A percentile compares a stretch with the other conserved stretches of the same genome.
phyloP scores from a whole-genome alignment of 2,329 filamentous ascomycete genomes.

The Madurella mycetomatis region DNA sequence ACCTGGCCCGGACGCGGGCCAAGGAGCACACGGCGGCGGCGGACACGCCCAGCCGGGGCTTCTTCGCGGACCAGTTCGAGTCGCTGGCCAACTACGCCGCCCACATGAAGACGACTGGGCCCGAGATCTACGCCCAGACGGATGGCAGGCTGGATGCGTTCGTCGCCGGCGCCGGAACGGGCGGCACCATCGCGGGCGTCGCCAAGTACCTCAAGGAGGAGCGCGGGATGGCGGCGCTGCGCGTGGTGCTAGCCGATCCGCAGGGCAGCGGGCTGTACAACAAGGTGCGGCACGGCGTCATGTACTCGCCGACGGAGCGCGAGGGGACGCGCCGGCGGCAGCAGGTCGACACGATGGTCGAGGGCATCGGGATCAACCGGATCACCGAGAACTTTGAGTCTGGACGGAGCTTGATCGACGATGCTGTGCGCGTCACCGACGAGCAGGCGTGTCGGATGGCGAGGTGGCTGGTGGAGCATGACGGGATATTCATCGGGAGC shows the following conservation, averaged over 20 bases:
- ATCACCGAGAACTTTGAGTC: constrained; percentile 91
- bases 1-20: constrained; percentile 75
- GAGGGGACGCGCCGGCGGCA: constrained; percentile 85
- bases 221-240: constrained; percentile 51
- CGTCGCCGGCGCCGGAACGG: constrained; percentile 88
- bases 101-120: constrained; percentile 77
- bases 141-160: constrained; percentile 69
- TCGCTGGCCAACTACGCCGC: constrained; percentile 83
- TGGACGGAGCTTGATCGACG: constrained; percentile 79
- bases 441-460: constrained; percentile 89
- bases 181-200: constrained; percentile 87
- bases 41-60: constrained; percentile 63
- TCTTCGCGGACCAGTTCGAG: constrained; percentile 97
- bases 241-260: constrained; percentile 83
- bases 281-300: constrained; percentile 85
- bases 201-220: constrained; percentile 75
- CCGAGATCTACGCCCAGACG: constrained; percentile 81
- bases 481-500: constrained; percentile 91
- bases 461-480: constrained; percentile 91
- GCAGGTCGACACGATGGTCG: constrained; percentile 93
- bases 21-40: constrained; percentile 61
- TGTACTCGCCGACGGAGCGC: constrained; percentile 84
- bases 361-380: constrained; percentile 92
- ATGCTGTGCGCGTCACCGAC: constrained; percentile 84
- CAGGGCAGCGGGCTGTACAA: constrained; percentile 93